Evolutionary conservation across 2,329 filamentous ascomycete genomes (phyloP).

Genomic region (Trichophyton mentagrophytes): DNA sequence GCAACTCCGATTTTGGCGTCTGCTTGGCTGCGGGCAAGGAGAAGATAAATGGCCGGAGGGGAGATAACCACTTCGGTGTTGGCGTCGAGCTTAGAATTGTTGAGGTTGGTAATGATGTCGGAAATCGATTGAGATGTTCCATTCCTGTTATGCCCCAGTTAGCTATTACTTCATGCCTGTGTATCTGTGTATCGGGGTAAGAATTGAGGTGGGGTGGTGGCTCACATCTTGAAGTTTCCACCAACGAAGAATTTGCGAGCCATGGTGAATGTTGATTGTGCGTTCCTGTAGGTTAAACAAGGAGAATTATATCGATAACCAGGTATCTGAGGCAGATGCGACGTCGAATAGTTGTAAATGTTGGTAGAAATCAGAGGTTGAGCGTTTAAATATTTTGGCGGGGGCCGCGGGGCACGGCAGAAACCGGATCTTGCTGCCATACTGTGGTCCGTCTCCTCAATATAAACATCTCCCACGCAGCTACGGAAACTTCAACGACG

Average conservation of each 20-base stretch:
- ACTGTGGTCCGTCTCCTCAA: too few species aligned
- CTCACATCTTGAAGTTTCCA: constrained; percentile 99
- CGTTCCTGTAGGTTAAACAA: not conserved
- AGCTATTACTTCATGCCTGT: constrained; percentile 2
- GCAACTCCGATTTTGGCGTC: constrained; percentile 69
- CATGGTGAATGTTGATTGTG: constrained; percentile 43
- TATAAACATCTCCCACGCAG: too few species aligned
- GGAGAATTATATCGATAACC: not conserved
- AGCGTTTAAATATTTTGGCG: not conserved
- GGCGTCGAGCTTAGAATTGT: constrained; percentile 57
- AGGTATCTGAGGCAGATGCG: not conserved
- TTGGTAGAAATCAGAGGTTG: not conserved
- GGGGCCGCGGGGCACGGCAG: constrained; percentile 1
- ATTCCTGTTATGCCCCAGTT: constrained; percentile 53
- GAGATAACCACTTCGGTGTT: constrained; percentile 80
- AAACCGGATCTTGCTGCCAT: not conserved
- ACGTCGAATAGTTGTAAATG: not conserved
- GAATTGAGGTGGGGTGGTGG: constrained; percentile 13
- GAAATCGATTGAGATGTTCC: constrained; percentile 81
- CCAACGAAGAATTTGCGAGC: constrained; percentile 94
- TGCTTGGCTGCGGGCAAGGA: constrained; percentile 68
- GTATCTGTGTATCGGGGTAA: constrained; percentile 8
- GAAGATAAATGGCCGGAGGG: constrained; percentile 81
- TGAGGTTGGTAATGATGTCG: constrained; percentile 79
- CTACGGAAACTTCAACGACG: too few species aligned